A percentile compares a stretch with the other conserved stretches of the same genome.
These are phyloP conservation scores for Pseudopithomyces chartarum DNA, from an alignment of 2,329 filamentous ascomycete genomes.

Conservation along the genomic window DNA sequence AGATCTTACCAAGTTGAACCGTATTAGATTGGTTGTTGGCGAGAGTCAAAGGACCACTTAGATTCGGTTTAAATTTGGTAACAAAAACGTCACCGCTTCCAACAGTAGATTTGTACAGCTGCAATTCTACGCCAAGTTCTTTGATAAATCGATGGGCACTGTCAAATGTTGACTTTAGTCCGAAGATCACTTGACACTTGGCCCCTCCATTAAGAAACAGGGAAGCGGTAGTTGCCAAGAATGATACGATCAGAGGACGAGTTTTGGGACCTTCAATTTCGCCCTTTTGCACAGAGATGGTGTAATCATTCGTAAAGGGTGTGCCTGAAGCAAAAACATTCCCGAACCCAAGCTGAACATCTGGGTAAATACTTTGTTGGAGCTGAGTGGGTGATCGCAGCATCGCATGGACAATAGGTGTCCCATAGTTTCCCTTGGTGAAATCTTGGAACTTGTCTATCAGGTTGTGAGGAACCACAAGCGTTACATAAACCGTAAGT, in stretches of 20 bases:
- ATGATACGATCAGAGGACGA: slow-evolving; percentile 18
- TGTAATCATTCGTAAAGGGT: slow-evolving; percentile 11
- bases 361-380: slow-evolving; percentile 10
- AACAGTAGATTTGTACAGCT: slow-evolving; percentile 10
- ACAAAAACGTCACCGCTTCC: slow-evolving; percentile 27
- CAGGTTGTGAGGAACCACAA: slow-evolving; percentile 16
- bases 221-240: slow-evolving; percentile 12
- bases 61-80: slow-evolving; percentile 31
- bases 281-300: slow-evolving; percentile 15
- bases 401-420: slow-evolving; percentile 11
- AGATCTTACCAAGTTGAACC: no score
- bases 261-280: slow-evolving; percentile 9
- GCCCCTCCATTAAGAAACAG: background rate
- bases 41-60: slow-evolving; percentile 7
- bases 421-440: background rate
- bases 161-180: background rate
- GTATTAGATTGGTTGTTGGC: background rate
- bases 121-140: slow-evolving; percentile 6
- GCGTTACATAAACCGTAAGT: slow-evolving; percentile 15
- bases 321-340: slow-evolving; percentile 10
- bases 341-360: slow-evolving; percentile 20
- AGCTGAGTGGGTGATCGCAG: slow-evolving; percentile 7
- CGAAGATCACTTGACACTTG: slow-evolving; percentile 6
- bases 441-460: slow-evolving; percentile 12
- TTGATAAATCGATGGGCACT: background rate